These are phyloP conservation scores for Lecanicillium sp. DNA, from an alignment of 2,329 filamentous ascomycete species.

Conservation along the genomic window DNA sequence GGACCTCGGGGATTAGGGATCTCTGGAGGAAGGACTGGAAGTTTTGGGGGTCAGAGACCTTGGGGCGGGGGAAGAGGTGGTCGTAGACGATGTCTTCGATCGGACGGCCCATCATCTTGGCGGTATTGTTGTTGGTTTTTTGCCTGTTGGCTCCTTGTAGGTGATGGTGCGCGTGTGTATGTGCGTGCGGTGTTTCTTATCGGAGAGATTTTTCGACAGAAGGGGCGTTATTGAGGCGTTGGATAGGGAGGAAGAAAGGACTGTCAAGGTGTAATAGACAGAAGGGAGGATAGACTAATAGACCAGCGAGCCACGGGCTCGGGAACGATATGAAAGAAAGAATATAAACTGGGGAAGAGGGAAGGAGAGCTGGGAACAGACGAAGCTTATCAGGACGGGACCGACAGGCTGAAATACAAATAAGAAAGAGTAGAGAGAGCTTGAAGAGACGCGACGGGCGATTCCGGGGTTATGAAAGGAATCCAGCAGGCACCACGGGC, in stretches of 20 bases:
- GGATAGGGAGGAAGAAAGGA: neutral
- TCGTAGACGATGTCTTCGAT: conserved; percentile 70
- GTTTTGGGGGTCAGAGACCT: conserved; percentile 61
- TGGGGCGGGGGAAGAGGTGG: conserved; percentile 64
- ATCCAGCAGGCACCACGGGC: neutral
- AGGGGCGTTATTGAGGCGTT: neutral
- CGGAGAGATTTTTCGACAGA: neutral
- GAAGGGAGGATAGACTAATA: no score
- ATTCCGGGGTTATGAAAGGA: conserved; percentile 11
- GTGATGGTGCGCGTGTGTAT: neutral
- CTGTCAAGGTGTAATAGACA: neutral
- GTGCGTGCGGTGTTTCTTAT: neutral
- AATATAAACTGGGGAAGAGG: neutral
- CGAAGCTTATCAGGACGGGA: neutral
- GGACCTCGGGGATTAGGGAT: conserved; percentile 69
- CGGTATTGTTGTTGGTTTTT: conserved; percentile 10
- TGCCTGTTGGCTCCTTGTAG: neutral
- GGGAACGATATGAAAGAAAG: neutral
- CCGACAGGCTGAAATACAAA: neutral
- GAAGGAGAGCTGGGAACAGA: neutral
- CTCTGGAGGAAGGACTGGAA: conserved; percentile 66
- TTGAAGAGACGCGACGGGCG: neutral
- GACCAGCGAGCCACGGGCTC: no score
- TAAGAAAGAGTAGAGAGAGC: neutral
- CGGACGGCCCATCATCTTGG: conserved; percentile 63